Evolutionary conservation across 306 rosid species (phyloP), one percentile per base, ranked within the genome.

Genomic region (Ziziphus jujuba): DNA sequence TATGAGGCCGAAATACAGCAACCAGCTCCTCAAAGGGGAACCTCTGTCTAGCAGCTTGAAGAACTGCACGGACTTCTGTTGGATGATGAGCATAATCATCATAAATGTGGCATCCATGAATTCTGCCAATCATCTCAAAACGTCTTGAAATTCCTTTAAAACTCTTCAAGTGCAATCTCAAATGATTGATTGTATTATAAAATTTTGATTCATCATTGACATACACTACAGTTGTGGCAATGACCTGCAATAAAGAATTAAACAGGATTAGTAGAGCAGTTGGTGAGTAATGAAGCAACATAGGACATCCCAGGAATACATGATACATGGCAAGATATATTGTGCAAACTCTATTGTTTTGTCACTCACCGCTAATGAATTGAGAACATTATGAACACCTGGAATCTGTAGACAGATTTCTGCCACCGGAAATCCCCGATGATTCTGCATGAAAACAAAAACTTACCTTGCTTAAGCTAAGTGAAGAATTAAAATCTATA

Each of bases 21-120:
- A 57, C 25, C 61, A 63, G 52, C 73, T 63, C 59, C 75, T 73
- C 63, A 25, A 6, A 21, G 40, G 72, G 75, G 63, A 68, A 73
- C 58, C 51, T 62, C 69, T 57, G 75, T 20, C 60, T 63, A 17
- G 82, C 79, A n/a, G 82, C 79, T 62, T 73, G 82, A 62, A 78
- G 51, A 49, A 72, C 78, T 67, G 78, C 74, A 34, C 59, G 56
- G 34, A 78, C 58, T 63, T 78, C 82, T 5, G 75, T 67, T 47
- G 72, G 78, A 73, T 78, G 82, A 65, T 78, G 82, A 47, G 79
- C 82, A 63, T 72, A 73, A 22, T 72, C 75, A 51, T 67, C 79
- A 50, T 55, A 58, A 49, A 72, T 31, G 15, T 72, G 49, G 74
- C 82, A 77, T 25, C 71, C 74, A 13, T 22, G 48, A 47, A 77